Percentiles rank a stretch among this genome's conserved stretches.
phyloP scores from a whole-genome alignment of 148 eudicot species.

The Chenopodium quinoa region DNA sequence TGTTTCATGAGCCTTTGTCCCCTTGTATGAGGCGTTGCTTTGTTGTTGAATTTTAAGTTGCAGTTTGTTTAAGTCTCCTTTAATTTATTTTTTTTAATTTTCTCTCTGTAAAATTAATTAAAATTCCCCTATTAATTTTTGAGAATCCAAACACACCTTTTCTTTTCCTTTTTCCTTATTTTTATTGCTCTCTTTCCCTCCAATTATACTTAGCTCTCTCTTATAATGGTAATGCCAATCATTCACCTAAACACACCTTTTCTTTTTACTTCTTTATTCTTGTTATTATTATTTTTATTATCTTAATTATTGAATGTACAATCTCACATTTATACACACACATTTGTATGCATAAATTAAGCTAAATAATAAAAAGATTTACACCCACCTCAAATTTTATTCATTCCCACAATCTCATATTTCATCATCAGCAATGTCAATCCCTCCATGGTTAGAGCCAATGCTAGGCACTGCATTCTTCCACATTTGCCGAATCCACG shows the following conservation, averaged over 20 bases:
- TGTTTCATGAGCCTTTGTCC: slow-evolving; percentile 35
- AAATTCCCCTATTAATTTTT: too few species aligned
- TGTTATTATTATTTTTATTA: neutral
- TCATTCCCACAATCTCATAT: neutral
- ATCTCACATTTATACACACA: neutral
- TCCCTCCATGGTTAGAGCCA: slow-evolving; percentile 81
- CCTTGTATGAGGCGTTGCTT: slow-evolving; percentile 38
- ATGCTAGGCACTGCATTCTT: slow-evolving; percentile 67
- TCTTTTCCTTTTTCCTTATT: neutral
- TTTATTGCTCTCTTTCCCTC: neutral
- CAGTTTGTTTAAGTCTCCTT: slow-evolving; percentile 56
- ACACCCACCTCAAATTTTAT: neutral
- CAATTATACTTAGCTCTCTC: neutral
- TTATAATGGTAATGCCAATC: slow-evolving; percentile 29
- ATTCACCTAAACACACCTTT: slow-evolving; percentile 8
- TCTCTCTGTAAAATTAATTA: slow-evolving; percentile 21
- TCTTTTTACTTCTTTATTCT: neutral
- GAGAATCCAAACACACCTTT: slow-evolving; percentile 34
- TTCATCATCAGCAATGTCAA: slow-evolving; percentile 1
- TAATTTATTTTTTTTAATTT: slow-evolving; percentile 7
- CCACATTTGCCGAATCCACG: slow-evolving; percentile 61
- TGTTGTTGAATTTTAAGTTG: slow-evolving; percentile 84
- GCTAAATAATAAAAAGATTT: neutral
- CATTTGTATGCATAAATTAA: too few species aligned
- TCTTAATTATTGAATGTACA: neutral